Evolutionary conservation across 768 basidiomycete species (phyloP).

Genomic region (Rhodotorula paludigena): DNA sequence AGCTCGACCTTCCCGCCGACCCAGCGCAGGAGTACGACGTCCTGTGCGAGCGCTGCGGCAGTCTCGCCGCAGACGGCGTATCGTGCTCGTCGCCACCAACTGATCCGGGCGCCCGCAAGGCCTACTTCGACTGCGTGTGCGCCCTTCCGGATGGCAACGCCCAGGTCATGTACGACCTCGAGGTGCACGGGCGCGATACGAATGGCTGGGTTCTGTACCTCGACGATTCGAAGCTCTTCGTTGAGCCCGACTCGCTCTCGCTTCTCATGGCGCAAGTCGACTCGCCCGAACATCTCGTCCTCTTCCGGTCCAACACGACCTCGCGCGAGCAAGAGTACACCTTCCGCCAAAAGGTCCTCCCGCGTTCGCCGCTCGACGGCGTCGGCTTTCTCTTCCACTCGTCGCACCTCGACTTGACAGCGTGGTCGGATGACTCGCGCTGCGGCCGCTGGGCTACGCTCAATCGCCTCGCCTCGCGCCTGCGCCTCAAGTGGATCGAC

Average conservation of each 20-base stretch:
- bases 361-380: conserved; percentile 25
- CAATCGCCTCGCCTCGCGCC: conserved; percentile 6
- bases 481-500: conserved; percentile 34
- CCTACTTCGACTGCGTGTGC: conserved; percentile 28
- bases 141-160: conserved; percentile 6
- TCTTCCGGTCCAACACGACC: conserved; percentile 32
- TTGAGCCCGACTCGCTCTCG: conserved; percentile 18
- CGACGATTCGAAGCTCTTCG: conserved; percentile 27
- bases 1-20: conserved; percentile 2
- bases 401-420: conserved; percentile 18
- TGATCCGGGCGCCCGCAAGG: background rate
- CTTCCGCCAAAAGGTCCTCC: conserved; percentile 19
- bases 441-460: conserved; percentile 26
- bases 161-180: conserved; percentile 19
- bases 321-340: background rate
- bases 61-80: background rate
- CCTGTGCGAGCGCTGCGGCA: conserved; percentile 20
- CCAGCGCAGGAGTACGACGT: conserved; percentile 6
- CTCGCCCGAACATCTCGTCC: conserved; percentile 19
- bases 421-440: conserved; percentile 8
- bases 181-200: conserved; percentile 5
- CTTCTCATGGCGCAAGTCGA: conserved; percentile 32
- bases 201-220: conserved; percentile 26
- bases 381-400: conserved; percentile 35
- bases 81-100: conserved; percentile 5